Percentiles rank a stretch among this genome's conserved stretches.
Conservation (phyloP, 306 rosid species). For the Pachyrhizus erosus region DNA sequence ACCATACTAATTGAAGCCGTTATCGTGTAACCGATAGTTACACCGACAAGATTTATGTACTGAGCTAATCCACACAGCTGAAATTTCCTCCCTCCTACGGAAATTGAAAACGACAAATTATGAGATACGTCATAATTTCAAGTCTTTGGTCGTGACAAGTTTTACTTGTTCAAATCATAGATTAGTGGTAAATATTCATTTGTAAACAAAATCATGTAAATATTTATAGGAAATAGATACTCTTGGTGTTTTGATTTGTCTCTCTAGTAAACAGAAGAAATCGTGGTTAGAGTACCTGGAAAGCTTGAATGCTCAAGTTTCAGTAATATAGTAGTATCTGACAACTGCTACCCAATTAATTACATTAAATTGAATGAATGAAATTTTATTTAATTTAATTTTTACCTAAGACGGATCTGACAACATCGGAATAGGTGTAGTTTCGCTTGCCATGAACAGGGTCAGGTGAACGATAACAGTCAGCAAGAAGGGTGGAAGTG, state of each 20-base stretch:
- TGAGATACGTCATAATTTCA: not conserved
- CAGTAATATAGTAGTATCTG: too few species aligned
- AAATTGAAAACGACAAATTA: not conserved
- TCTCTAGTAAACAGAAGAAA: too few species aligned
- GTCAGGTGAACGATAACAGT: conserved; percentile 83
- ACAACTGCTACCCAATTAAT: too few species aligned
- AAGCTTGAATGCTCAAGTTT: too few species aligned
- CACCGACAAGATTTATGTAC: conserved; percentile 80
- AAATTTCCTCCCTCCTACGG: conserved; percentile 75
- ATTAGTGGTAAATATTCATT: not conserved
- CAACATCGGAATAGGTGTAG: conserved; percentile 93
- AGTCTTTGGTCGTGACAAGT: not conserved
- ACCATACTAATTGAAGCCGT: conserved; percentile 97
- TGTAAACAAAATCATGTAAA: not conserved
- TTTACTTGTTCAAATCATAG: not conserved
- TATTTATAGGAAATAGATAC: not conserved
- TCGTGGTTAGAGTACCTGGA: too few species aligned
- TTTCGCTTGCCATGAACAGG: conserved; percentile 86
- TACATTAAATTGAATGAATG: not conserved
- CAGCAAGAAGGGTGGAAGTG: conserved; percentile 93
- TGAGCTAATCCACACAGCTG: conserved; percentile 95
- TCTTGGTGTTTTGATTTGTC: too few species aligned
- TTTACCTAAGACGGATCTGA: conserved; percentile 70
- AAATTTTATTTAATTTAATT: too few species aligned
- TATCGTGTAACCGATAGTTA: conserved; percentile 91